Base-by-base conservation (phyloP, 441 rosid genomes). In the Syzygium malaccense region DNA sequence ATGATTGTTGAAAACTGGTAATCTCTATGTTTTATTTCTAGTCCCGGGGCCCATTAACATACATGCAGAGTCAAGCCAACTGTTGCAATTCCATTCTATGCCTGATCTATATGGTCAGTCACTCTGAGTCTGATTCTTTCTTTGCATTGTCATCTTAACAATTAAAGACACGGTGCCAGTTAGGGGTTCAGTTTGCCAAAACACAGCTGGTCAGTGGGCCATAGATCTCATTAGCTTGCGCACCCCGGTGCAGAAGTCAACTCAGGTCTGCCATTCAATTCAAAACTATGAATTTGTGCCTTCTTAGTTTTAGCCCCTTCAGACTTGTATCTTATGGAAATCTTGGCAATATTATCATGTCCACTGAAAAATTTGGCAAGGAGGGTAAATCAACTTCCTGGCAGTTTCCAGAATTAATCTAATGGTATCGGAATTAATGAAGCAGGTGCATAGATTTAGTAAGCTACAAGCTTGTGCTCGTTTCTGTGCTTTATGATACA, bases 61-160 rank as follows among this genome's bases (percentile, higher is more conserved):
- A 87, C 87, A 89, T 45, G 92, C 95, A 96, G 99, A 95, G 93
- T 89, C 97, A 95, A 90, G 88, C 89, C 93, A 96, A 97, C 88
- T 94, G 93, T 89, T 91, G 94, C 95, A 95, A 94, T 93, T 88
- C 91, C 93, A 92, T 83, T 83, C 89, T 75, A 87, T 92, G 91
- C 90, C 95, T 55, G 97, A 94, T 90, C 94, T 92, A 83, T 94
- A 92, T 91, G 94, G 95, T 94, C 91, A 93, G 96, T 90, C 86
- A 57, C 86, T 30, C 9, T 48, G 89, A 41, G 90, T 68, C 89
- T 84, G 86, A 84, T 53, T 66, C 45, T 75, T 86, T 33, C 68
- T 89, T 86, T 37, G n/a, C 23, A 60, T 78, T 66, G 66, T 56
- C 86, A 60, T 87, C 55, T 68, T 87, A 55, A 58, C 85, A 55